phyloP scores from a whole-genome alignment of 2,329 filamentous ascomycete genomes.

The Corinectria fuckeliana region DNA sequence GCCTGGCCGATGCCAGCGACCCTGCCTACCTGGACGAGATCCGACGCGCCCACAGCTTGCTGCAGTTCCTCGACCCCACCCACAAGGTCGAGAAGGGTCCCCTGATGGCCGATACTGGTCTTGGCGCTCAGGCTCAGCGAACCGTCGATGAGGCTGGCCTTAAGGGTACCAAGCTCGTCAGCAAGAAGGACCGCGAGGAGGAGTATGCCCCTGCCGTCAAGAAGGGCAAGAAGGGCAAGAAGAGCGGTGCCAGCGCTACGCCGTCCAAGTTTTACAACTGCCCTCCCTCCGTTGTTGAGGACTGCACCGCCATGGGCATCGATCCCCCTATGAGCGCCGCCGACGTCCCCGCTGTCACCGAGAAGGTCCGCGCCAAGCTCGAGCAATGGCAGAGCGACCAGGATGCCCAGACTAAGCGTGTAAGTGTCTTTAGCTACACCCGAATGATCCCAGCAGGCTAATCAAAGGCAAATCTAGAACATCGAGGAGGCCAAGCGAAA shows the following conservation, averaged over 20 bases:
- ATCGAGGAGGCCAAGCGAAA: slow-evolving; percentile 96
- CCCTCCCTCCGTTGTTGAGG: slow-evolving; percentile 89
- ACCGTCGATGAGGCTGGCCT: slow-evolving; percentile 84
- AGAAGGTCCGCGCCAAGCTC: slow-evolving; percentile 93
- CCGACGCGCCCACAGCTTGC: slow-evolving; percentile 82
- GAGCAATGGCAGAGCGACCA: slow-evolving; percentile 92
- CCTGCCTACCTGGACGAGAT: slow-evolving; percentile 95
- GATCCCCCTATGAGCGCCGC: slow-evolving; percentile 86
- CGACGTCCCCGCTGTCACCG: slow-evolving; percentile 78
- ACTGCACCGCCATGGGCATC: slow-evolving; percentile 82
- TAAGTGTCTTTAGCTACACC: slow-evolving; percentile 54
- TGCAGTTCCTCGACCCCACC: slow-evolving; percentile 88
- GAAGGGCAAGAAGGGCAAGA: slow-evolving; percentile 87
- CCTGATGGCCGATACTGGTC: slow-evolving; percentile 70
- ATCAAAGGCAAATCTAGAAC: slow-evolving; percentile 67
- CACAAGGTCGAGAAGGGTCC: slow-evolving; percentile 70
- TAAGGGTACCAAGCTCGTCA: slow-evolving; percentile 82
- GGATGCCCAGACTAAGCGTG: slow-evolving; percentile 86
- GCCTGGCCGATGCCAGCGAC: slow-evolving; percentile 81
- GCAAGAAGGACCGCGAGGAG: slow-evolving; percentile 88
- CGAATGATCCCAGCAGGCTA: slow-evolving; percentile 33
- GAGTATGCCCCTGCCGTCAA: slow-evolving; percentile 83
- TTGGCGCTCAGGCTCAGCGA: slow-evolving; percentile 79
- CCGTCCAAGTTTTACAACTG: slow-evolving; percentile 74
- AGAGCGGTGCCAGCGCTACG: slow-evolving; percentile 57